phyloP scores from a whole-genome alignment of 441 rosid species.

The Croton laevigatus region DNA sequence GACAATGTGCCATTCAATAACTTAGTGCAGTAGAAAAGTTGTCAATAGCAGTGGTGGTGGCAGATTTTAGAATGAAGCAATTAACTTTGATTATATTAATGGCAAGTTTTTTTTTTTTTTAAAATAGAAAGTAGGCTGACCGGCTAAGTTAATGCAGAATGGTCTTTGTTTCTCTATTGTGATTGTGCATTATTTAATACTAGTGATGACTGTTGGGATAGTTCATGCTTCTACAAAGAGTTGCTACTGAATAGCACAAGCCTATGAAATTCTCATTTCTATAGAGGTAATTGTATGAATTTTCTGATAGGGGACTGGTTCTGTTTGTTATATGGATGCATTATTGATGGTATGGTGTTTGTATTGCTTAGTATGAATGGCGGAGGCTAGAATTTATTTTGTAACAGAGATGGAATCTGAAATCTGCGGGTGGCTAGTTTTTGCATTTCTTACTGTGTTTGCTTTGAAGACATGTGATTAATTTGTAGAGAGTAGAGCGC shows the following conservation, averaged over 20 bases:
- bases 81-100: not conserved
- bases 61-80: constrained; percentile 18
- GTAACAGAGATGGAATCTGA: not conserved
- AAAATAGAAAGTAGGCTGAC: not conserved
- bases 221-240: not conserved
- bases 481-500: not conserved
- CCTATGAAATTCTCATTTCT: not conserved
- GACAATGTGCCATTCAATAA: constrained; percentile 9
- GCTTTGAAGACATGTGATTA: not conserved
- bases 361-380: not conserved
- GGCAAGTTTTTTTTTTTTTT: constrained; percentile 17
- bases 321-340: too few relatives aligned
- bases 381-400: not conserved
- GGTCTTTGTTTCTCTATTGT: not conserved
- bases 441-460: not conserved
- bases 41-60: not conserved
- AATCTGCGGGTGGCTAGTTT: too few relatives aligned
- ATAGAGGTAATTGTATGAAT: not conserved
- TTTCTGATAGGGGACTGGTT: not conserved
- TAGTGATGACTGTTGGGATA: not conserved
- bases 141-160: not conserved
- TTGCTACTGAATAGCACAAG: not conserved
- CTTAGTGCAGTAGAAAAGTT: constrained; percentile 9
- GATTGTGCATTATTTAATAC: not conserved
- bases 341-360: not conserved